A percentile compares a stretch with the other conserved stretches of the same genome.
These are phyloP conservation scores for Sclerotinia trifoliorum DNA, from an alignment of 2,329 filamentous ascomycete genomes.

Conservation along the genomic window DNA sequence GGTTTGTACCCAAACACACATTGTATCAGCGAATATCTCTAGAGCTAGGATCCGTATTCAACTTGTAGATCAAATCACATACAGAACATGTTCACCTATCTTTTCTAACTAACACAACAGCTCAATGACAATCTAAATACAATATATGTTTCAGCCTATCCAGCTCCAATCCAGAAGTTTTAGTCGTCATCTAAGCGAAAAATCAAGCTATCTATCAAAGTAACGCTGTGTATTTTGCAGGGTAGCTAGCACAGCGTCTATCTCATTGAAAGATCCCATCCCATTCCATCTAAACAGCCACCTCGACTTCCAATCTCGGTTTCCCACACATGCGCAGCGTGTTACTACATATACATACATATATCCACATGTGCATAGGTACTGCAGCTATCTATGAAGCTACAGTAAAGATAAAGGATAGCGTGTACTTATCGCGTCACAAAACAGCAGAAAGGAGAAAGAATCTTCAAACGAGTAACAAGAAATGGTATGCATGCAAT, in stretches of 20 bases:
- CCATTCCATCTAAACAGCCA: neutral
- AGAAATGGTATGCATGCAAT: neutral
- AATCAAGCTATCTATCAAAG: neutral
- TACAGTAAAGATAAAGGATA: neutral
- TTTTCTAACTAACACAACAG: neutral
- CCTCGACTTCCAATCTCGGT: neutral
- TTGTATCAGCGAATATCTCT: neutral
- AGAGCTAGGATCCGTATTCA: neutral
- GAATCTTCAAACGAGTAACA: neutral
- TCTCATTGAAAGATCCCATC: neutral
- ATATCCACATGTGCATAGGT: neutral
- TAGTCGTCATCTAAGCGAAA: neutral
- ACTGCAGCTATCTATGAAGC: neutral
- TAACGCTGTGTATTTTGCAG: neutral
- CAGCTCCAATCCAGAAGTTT: neutral
- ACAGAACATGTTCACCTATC: neutral
- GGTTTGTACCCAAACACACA: neutral
- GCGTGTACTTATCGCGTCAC: neutral
- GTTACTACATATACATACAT: neutral
- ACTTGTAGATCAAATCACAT: neutral
- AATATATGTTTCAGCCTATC: neutral
- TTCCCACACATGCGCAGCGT: neutral
- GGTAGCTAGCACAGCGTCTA: neutral
- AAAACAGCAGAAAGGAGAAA: neutral
- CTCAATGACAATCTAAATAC: neutral